A percentile compares a stretch with the other conserved stretches of the same genome.
Evolutionary conservation across 192 early-diverging fungal genomes (phyloP).

Genomic region (Backusella tarrabulga): DNA sequence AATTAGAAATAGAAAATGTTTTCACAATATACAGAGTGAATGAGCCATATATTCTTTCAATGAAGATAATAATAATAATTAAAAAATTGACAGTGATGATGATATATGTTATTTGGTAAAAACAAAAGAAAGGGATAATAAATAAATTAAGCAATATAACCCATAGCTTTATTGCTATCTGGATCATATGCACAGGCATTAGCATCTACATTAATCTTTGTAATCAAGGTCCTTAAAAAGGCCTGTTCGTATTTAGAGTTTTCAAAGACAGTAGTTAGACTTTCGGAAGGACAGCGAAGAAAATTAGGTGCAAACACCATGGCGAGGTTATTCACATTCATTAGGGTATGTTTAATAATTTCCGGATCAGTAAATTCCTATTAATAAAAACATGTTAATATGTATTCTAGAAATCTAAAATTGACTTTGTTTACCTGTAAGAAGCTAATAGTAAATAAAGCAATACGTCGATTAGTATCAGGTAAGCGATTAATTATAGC

Average conservation of each 20-base stretch:
- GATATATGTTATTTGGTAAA: neutral
- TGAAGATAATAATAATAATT: neutral
- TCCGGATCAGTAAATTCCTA: slow-evolving; percentile 70
- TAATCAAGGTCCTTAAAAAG: slow-evolving; percentile 28
- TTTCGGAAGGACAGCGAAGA: slow-evolving; percentile 79
- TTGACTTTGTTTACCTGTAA: slow-evolving; percentile 53
- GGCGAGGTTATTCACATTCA: slow-evolving; percentile 88
- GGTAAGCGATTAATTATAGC: slow-evolving; percentile 49
- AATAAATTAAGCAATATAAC: neutral
- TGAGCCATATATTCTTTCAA: neutral
- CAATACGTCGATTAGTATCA: slow-evolving; percentile 67
- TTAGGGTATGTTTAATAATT: slow-evolving; percentile 81
- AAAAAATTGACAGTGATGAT: no score
- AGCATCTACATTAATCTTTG: neutral
- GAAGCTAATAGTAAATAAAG: slow-evolving; percentile 79
- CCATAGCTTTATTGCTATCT: neutral
- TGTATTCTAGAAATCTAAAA: neutral
- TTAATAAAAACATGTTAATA: neutral
- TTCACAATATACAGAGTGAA: neutral
- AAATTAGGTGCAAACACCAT: slow-evolving; percentile 98
- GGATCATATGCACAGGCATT: neutral
- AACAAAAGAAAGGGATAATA: neutral
- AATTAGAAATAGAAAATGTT: neutral
- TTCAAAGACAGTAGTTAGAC: slow-evolving; percentile 59
- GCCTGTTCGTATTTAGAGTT: slow-evolving; percentile 46